Base-by-base conservation (phyloP, 2,329 filamentous ascomycete genomes). In the Diaporthe ampelina region DNA sequence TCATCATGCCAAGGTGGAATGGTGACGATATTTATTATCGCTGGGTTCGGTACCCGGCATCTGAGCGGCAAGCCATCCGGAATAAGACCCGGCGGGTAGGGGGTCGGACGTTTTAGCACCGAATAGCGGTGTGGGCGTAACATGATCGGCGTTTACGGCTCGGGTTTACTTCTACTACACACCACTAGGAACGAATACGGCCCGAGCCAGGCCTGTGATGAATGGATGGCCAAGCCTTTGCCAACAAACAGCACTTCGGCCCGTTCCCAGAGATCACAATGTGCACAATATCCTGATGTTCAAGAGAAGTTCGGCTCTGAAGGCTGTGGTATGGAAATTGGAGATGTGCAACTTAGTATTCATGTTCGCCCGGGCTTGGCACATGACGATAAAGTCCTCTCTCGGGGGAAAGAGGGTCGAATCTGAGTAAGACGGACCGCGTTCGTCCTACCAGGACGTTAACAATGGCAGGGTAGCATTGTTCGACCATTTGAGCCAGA, bases 21-120 rank as follows among this genome's bases (percentile, higher is more conserved):
- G 35, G 11, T 48, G 63, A 52, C 13, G 45, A 67, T 37, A 10
- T 19, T 37, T 15, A 15, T 17, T 5, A 15, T 17, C 5, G 45
- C 15, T 1, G 11, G 19, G 5, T 52, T 52, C 45, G 45, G 63
- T 52, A 29, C 15, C 63, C 63, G 63, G 45, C n/a, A 67, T 19
- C 24, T 43, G 45, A 50, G 43, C 26, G 43, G 35, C 45, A 52
- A n/a, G 13, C 26, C 63, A 67, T 67, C 24, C 58, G 58, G 58
- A 19, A 24, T 21, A 21, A 10, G 26, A 65, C 5, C 59, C 40
- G 59, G 59, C 40, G 24, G 11, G 10, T 29, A 65, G 26, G 59
- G 59, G 59, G 19, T 65, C 40, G 40, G 59, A 48, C 26, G 24
- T 65, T 19, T 50, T 50, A 50, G 45, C 21, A 45, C 59, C 40